Conservation (phyloP, 768 basidiomycete species). For the Coprinopsis strossmayeri region DNA sequence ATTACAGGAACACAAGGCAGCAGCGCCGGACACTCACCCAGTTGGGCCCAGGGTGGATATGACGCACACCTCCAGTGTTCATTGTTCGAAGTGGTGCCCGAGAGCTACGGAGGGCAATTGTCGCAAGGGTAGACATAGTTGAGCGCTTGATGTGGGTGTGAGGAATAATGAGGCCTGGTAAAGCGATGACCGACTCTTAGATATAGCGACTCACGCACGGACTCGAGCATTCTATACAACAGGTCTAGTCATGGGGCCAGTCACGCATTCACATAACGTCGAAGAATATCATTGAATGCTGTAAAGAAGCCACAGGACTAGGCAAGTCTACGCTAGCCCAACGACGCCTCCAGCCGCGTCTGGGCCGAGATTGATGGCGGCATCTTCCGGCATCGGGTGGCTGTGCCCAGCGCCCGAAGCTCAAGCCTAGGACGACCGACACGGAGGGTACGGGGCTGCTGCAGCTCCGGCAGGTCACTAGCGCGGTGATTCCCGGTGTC, state of each 20-base stretch:
- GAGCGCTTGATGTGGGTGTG: background rate
- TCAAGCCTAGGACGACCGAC: no score
- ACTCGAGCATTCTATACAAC: background rate
- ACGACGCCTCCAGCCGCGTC: no score
- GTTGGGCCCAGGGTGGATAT: conserved; percentile 6
- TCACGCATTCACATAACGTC: background rate
- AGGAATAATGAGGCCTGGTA: background rate
- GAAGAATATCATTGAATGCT: no score
- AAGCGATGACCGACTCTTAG: no score
- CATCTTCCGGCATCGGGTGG: no score
- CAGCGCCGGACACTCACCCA: background rate
- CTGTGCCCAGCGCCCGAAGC: no score
- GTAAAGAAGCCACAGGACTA: no score
- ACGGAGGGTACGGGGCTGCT: no score
- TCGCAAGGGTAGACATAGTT: conserved; percentile 6
- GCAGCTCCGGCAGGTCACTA: no score
- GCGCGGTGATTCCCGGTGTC: no score
- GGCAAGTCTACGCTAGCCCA: no score
- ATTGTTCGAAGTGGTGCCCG: background rate
- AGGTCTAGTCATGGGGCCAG: background rate
- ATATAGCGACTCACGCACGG: background rate
- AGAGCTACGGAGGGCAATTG: background rate
- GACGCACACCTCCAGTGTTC: background rate
- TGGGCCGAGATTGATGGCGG: no score
- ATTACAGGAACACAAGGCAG: background rate